Evolutionary conservation across 352 stramenopile species (phyloP), one percentile per base, ranked within the genome.

Genomic region (Phytophthora ohioensis): DNA sequence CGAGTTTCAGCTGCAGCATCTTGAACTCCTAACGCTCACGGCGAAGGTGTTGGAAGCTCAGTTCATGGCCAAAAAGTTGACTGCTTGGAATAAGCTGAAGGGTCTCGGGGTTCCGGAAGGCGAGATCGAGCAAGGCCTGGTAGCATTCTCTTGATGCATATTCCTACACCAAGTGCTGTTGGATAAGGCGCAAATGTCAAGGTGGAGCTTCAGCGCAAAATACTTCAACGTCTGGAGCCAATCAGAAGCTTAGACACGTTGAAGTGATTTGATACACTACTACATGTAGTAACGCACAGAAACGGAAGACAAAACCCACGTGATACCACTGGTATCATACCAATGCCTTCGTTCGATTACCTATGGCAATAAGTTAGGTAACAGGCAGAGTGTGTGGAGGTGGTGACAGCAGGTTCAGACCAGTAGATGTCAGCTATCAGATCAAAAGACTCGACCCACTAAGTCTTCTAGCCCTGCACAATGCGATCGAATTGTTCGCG

Each of bases 401-500:
- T 21, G 17, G 17, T 21, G 17, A 21, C 17, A 21, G 17, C 17
- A 21, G 17, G 17, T 21, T 21, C 17, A 21, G 17, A 21, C 17
- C 17, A 21, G 27, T 12, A 27, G 41, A 51, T 38, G 46, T 53
- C 10, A 36, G 46, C 30, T 53, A 35, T 30, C n/a, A 43, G 15
- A n/a, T 43, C 51, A 57, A 31, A 4, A 41, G 38, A 59, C 17
- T 55, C 4, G 27, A 48, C 17, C 17, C 17, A 21, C 17, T 21
- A 21, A 21, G 39, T 31, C 43, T 35, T 41, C 36, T 63, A 69
- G 38, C 9, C 10, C 30, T 58, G 17, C 12, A 45, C 7, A 9
- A 47, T 43, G n/a, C 15, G 57, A 5, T 75, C 39, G 15, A 89
- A 87, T 15, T 64, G 64, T 35, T 46, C 59, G 4, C 79, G 77